phyloP scores from a whole-genome alignment of 352 stramenopile species.

The Pythium angustatum region DNA sequence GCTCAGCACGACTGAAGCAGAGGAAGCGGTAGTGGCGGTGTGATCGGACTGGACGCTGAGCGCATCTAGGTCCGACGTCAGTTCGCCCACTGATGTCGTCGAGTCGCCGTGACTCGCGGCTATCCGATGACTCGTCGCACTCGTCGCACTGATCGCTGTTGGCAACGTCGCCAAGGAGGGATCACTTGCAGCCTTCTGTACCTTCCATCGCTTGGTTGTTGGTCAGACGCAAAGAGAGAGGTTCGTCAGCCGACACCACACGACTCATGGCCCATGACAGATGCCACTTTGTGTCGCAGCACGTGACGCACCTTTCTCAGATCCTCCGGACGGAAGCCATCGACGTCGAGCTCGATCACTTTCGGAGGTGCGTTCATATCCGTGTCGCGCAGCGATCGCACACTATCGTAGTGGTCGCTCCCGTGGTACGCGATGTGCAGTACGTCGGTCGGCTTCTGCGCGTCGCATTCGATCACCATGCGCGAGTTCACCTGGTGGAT shows the following conservation, averaged over 20 bases:
- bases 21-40: not conserved
- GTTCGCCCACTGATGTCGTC: not conserved
- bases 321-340: slow-evolving; percentile 58
- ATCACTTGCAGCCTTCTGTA: slow-evolving; percentile 2
- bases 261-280: too few species aligned
- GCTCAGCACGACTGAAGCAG: slow-evolving; percentile 21
- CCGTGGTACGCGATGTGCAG: slow-evolving; percentile 70
- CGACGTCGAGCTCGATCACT: slow-evolving; percentile 55
- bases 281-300: not conserved
- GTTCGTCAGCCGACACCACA: too few species aligned
- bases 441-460: slow-evolving; percentile 45
- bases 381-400: slow-evolving; percentile 50
- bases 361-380: slow-evolving; percentile 39
- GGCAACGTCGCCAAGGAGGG: not conserved
- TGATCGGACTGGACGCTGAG: slow-evolving; percentile 3
- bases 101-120: slow-evolving; percentile 2
- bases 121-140: slow-evolving; percentile 14
- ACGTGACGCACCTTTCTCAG: slow-evolving; percentile 46
- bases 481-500: slow-evolving; percentile 69
- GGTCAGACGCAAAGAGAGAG: too few species aligned
- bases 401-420: slow-evolving; percentile 84
- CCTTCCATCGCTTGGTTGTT: slow-evolving; percentile 30
- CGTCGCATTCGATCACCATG: slow-evolving; percentile 77
- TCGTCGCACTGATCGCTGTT: not conserved
- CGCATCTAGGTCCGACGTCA: slow-evolving; percentile 2